These are phyloP conservation scores for Candida orba DNA, from an alignment of 805 yeast species.

Conservation along the genomic window DNA sequence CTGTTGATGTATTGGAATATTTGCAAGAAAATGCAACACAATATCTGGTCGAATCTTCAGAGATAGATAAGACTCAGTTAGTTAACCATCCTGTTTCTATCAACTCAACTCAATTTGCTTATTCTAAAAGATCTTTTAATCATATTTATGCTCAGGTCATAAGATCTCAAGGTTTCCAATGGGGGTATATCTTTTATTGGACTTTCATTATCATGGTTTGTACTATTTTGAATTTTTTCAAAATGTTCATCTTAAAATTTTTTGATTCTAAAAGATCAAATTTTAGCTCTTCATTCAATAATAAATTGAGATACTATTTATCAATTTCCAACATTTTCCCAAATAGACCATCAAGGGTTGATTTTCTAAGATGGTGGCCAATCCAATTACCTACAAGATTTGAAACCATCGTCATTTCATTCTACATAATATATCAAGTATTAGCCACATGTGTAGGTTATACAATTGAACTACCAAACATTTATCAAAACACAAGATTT, in stretches of 20 bases:
- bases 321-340: constrained; percentile 24
- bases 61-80: constrained; percentile 16
- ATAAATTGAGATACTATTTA: constrained; percentile 19
- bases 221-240: constrained; percentile 24
- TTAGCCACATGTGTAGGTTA: constrained; percentile 31
- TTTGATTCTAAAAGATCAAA: constrained; percentile 14
- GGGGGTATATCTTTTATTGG: constrained; percentile 42
- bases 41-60: constrained; percentile 26
- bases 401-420: constrained; percentile 25
- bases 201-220: constrained; percentile 26
- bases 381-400: constrained; percentile 26
- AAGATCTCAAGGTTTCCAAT: constrained; percentile 35
- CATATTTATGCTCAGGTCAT: constrained; percentile 31
- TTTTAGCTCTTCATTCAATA: constrained; percentile 11
- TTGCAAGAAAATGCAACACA: constrained; percentile 30
- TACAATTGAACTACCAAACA: constrained; percentile 31
- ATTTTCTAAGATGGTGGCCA: constrained; percentile 20
- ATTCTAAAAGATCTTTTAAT: constrained; percentile 29
- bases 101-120: constrained; percentile 25
- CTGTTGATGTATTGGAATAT: constrained; percentile 27
- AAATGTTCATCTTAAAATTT: constrained; percentile 22
- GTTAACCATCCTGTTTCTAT: constrained; percentile 29
- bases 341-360: constrained; percentile 16
- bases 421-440: constrained; percentile 26
- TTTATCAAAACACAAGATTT: constrained; percentile 26